Evolutionary conservation across 331 rosid species (phyloP), one percentile per base, ranked within the genome.

Genomic region (Erythrophleum ivorense): DNA sequence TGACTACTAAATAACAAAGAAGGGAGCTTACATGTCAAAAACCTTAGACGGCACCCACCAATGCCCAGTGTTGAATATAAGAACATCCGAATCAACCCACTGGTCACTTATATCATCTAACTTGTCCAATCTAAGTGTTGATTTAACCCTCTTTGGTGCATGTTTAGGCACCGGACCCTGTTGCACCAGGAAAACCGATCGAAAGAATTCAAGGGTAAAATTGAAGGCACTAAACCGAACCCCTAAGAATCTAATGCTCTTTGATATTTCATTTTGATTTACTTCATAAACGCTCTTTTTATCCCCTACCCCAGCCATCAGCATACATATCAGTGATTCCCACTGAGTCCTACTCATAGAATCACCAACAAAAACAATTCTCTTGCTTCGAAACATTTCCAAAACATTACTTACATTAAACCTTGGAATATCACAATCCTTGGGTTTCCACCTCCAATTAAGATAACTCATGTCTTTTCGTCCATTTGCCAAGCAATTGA

Each of bases 41-140:
- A 94, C 88, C 85, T 94, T 94, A 59, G 94, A 90, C 9, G 97
- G 98, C 57, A 91, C 97, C 98, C 98, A 94, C 98, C 98, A 94
- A 52, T 94, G 98, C 9, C 98, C 98, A n/a, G 98, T 90, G 78
- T 94, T 94, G 90, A 94, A 91, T 73, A 94, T 87, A 73, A 94
- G 89, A 86, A 94, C 81, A 90, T 94, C 97, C 41, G 98, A 91
- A 85, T 89, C 40, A 85, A 90, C 63, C 98, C 98, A 94, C 73
- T 82, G 87, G 13, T 82, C 77, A 84, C 94, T 90, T 55, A 90
- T 88, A 79, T 86, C 84, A 88, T 94, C 97, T 67, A 94, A 60
- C 78, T 73, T 84, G 78, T 94, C 98, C 91, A 94, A 75, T 48
- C 82, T 81, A 73, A 94, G 94, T 8, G 91, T 88, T 40, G 95